Evolutionary conservation across 768 basidiomycete genomes (phyloP), one percentile per base, ranked within the genome.

Genomic region (Podaxis rugospora): DNA sequence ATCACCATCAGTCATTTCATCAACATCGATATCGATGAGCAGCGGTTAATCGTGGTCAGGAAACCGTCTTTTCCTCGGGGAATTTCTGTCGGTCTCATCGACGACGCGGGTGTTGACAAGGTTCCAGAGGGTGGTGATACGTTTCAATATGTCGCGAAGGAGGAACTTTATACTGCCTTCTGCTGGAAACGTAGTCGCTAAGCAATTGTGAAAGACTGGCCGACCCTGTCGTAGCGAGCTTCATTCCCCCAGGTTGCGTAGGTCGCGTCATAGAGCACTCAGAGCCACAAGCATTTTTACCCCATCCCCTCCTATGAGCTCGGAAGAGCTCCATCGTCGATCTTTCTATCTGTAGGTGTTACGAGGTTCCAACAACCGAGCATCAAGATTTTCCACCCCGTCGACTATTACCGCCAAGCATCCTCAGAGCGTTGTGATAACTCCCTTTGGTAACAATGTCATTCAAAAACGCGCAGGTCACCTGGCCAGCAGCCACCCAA

Each of bases 161-260:
- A 7, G 40, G 47, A 49, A 49, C 11, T 49, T 49, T 49, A 49
- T 49, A 27, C 11, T 49, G 21, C 11, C 25, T 49, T 27, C 21
- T 27, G 25, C 25, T 49, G 11, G 25, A 2, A 49, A 49, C 47
- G 11, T 13, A 18, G 21, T 13, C 47, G 23, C 47, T 18, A 39
- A 18, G 27, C 23, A 52, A 32, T 36, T 35, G 13, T 5, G 28
- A 32, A n/a, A 32, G n/a, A 27, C 32, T 7, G n/a, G 35, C 52
- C 52, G 52, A 54, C 40, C 36, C 18, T 21, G 28, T 39, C 52
- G 52, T 54, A 54, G 52, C 52, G 52, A 54, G 32, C 23, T 52
- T 52, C 27, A 52, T 52, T 32, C 32, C 37, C 52, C 52, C 35
- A 39, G 35, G 52, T 40, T 37, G 52, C 37, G 37, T 14, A 39